A percentile compares a stretch with the other conserved stretches of the same genome.
Conservation (phyloP, 768 basidiomycete genomes). For the Psilocybe cyanescens region DNA sequence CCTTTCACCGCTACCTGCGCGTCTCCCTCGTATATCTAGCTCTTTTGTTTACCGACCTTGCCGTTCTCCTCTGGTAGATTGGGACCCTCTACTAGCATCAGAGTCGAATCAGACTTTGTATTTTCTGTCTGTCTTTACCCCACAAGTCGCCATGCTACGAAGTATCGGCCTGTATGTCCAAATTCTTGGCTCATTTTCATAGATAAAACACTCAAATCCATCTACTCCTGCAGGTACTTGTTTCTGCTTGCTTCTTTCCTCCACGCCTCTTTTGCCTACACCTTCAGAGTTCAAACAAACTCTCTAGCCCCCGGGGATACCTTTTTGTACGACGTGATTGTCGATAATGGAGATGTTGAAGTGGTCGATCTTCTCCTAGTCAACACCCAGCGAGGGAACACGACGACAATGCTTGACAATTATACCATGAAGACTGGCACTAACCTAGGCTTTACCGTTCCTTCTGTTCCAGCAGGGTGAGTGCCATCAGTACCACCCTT, state of each 20-base stretch:
- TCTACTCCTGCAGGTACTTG: too few species aligned
- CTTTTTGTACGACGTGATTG: neutral
- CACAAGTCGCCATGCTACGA: too few species aligned
- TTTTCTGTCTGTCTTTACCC: too few species aligned
- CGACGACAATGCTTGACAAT: neutral
- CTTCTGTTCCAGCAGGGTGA: neutral
- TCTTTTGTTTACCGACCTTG: too few species aligned
- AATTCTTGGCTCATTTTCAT: too few species aligned
- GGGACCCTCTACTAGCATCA: too few species aligned
- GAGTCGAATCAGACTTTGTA: too few species aligned
- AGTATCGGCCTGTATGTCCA: too few species aligned
- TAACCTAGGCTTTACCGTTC: neutral
- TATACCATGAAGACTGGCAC: neutral
- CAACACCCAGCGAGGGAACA: neutral
- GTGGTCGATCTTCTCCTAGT: neutral
- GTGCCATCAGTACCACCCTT: neutral
- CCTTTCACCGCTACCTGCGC: too few species aligned
- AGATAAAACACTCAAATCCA: too few species aligned
- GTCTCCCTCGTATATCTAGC: too few species aligned
- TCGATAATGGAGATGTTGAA: neutral
- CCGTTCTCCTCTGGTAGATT: too few species aligned
- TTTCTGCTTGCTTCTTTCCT: neutral
- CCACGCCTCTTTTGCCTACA: neutral
- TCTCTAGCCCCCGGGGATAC: neutral
- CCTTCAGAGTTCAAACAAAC: neutral